Evolutionary conservation across 2,329 filamentous ascomycete species (phyloP).

Genomic region (Lecanicillium sp.): DNA sequence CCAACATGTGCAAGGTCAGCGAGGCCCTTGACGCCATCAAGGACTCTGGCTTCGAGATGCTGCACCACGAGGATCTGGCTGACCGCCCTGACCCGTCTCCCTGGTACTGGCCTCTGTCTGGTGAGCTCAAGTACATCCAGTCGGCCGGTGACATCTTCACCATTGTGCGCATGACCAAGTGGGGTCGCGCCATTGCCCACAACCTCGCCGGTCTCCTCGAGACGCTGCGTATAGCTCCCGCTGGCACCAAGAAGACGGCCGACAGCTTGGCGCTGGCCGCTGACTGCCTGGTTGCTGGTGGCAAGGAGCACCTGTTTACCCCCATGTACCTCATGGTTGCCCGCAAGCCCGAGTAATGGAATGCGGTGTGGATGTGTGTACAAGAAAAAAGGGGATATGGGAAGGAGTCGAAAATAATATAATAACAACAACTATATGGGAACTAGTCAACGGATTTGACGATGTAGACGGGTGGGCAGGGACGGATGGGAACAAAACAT

Average conservation of each 20-base stretch:
- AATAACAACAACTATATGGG: neutral
- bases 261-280: constrained; percentile 71
- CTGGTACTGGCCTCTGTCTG: constrained; percentile 87
- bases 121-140: constrained; percentile 72
- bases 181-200: constrained; percentile 65
- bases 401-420: neutral
- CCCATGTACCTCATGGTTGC: constrained; percentile 95
- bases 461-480: neutral
- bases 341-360: constrained; percentile 56
- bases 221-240: constrained; percentile 62
- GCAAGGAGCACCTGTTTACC: constrained; percentile 79
- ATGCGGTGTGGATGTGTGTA: neutral
- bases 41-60: constrained; percentile 73
- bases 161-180: constrained; percentile 76
- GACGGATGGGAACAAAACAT: neutral
- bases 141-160: constrained; percentile 67
- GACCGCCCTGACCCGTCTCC: constrained; percentile 47
- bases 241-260: constrained; percentile 80
- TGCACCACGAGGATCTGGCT: constrained; percentile 54
- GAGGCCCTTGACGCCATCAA: constrained; percentile 76
- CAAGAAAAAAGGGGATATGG: neutral
- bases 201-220: constrained; percentile 68
- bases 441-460: neutral
- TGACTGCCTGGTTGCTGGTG: constrained; percentile 77
- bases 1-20: constrained; percentile 83